Conservation (phyloP, 345 rosid genomes). For the Aegle marmelos region DNA sequence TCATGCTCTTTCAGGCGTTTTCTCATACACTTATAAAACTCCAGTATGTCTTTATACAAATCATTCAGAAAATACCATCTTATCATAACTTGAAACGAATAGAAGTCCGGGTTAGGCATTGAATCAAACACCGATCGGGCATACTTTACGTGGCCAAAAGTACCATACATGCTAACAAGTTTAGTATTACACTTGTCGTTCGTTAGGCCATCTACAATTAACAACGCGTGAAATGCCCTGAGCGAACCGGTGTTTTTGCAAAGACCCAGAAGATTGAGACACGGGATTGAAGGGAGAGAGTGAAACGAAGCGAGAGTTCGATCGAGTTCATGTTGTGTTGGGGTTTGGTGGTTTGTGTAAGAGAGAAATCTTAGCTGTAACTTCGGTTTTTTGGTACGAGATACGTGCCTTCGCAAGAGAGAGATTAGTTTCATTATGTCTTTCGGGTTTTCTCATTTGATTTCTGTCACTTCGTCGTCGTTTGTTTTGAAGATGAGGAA, state of each 20-base stretch:
- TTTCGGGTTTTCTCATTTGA: not conserved
- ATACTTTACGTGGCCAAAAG: slow-evolving; percentile 37
- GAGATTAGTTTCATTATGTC: slow-evolving; percentile 14
- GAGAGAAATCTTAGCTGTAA: slow-evolving; percentile 23
- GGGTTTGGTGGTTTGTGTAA: slow-evolving; percentile 6
- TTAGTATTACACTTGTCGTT: slow-evolving; percentile 51
- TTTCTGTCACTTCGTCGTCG: not conserved
- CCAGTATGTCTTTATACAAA: slow-evolving; percentile 35
- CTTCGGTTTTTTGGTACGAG: slow-evolving; percentile 13
- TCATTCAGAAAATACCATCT: slow-evolving; percentile 60
- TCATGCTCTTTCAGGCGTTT: slow-evolving; percentile 31
- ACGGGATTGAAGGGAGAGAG: slow-evolving; percentile 27
- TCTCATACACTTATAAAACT: slow-evolving; percentile 39
- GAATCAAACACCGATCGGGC: slow-evolving; percentile 74
- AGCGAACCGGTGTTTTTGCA: slow-evolving; percentile 48
- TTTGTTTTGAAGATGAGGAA: not conserved
- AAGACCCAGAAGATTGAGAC: slow-evolving; percentile 39
- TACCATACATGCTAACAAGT: slow-evolving; percentile 58
- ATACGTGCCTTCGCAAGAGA: slow-evolving; percentile 12
- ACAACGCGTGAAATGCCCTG: slow-evolving; percentile 38
- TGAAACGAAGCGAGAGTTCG: slow-evolving; percentile 17
- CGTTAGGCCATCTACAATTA: slow-evolving; percentile 45
- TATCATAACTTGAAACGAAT: slow-evolving; percentile 67
- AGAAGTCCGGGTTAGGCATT: slow-evolving; percentile 67
- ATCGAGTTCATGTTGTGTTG: not conserved